Evolutionary conservation across 352 stramenopile genomes (phyloP), one percentile per base, ranked within the genome.

Genomic region (Phytophthora syringae): DNA sequence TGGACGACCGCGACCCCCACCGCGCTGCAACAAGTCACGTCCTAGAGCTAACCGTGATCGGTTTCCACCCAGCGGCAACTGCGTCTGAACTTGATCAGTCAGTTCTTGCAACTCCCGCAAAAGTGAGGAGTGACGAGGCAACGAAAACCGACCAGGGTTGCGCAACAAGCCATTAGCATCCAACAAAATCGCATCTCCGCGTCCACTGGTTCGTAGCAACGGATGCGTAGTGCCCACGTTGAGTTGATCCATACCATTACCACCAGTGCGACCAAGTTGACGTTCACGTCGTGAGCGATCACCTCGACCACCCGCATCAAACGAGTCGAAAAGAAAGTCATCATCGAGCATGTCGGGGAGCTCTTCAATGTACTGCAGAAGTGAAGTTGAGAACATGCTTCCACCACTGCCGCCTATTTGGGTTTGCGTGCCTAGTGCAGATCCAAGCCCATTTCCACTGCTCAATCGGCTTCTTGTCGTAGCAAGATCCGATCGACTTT

Each of bases 81-180:
- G 85, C 22, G 64, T 90, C 52, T 94, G 86, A 25, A 92, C 86
- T 51, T 94, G 86, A 10, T 91, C 81, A 0, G 84, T 89, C 39
- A 92, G 47, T 40, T 90, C 86, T 60, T 92, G 81, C 7, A 94
- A 64, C 52, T 94, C 86, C 15, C 82, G 82, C 51, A 94, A 73
- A 21, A 94, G 72, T 5, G 85, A 88, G 1, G 85, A 89, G 53
- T 90, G 84, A 9, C 84, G 80, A 32, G 86, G 79, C 5, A 94
- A 49, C 0, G 80, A 72, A 32, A 86, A 39, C 7, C 82, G 75
- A 20, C 58, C 54, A 30, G 67, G 28, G 18, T 61, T 70, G 32
- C 62, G 71, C 34, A 76, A 34, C 47, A 74, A 54, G 11, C 66
- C 70, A 36, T 62, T 75, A 12, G 55, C 60, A 52, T 78, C 61